Conservation (phyloP, 371 early-diverging fungal genomes). For the Sporodiniella umbellata region DNA sequence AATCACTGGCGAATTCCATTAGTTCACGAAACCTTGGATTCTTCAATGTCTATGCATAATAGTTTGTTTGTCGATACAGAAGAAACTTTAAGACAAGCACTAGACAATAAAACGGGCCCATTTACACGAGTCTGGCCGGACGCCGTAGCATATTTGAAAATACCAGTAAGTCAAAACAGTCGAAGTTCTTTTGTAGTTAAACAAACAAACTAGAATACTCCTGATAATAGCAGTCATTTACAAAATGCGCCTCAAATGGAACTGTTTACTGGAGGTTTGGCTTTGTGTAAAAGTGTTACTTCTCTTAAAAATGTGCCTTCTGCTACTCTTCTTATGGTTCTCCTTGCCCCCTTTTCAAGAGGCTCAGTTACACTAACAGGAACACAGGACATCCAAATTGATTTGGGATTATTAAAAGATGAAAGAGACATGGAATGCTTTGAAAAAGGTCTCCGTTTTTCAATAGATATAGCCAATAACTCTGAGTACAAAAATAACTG, state of each 20-base stretch:
- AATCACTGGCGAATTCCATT: slow-evolving; percentile 31
- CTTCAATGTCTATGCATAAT: slow-evolving; percentile 16
- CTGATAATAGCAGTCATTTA: slow-evolving; percentile 17
- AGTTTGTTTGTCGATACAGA: slow-evolving; percentile 3
- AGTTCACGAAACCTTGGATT: slow-evolving; percentile 14
- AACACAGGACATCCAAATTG: not conserved
- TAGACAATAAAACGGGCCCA: slow-evolving; percentile 12
- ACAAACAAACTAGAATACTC: slow-evolving; percentile 7
- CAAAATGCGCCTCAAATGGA: slow-evolving; percentile 23
- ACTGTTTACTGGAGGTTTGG: slow-evolving; percentile 22
- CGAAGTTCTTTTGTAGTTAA: not conserved
- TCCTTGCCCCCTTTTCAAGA: slow-evolving; percentile 19
- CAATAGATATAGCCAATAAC: slow-evolving; percentile 12
- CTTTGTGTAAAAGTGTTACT: slow-evolving; percentile 15
- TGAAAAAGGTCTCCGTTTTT: slow-evolving; percentile 13
- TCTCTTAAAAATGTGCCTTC: slow-evolving; percentile 13
- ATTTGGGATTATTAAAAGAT: slow-evolving; percentile 15
- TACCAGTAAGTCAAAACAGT: slow-evolving; percentile 10
- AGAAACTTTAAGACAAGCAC: slow-evolving; percentile 5
- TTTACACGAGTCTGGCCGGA: slow-evolving; percentile 25
- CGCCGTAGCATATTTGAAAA: slow-evolving; percentile 29
- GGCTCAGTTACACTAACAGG: slow-evolving; percentile 11
- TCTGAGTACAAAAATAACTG: slow-evolving; percentile 3
- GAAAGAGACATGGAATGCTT: slow-evolving; percentile 17
- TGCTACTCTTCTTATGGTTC: slow-evolving; percentile 17